Conservation (phyloP, 306 rosid genomes). For the Rosa persica region DNA sequence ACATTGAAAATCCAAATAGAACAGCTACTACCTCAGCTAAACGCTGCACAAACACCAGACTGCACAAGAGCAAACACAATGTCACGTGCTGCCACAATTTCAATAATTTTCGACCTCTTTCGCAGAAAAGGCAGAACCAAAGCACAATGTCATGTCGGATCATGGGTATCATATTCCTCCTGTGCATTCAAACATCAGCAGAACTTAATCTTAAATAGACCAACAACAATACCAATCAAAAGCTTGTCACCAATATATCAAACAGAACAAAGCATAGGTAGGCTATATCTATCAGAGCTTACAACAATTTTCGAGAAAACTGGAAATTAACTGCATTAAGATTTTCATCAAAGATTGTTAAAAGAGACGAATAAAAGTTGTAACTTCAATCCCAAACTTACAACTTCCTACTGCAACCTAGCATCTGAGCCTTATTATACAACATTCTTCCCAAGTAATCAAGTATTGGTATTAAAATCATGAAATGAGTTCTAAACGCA, state of each 20-base stretch:
- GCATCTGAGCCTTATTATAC: not conserved
- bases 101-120: conserved; percentile 75
- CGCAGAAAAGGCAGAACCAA: conserved; percentile 64
- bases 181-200: conserved; percentile 20
- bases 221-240: too few species aligned
- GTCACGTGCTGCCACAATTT: conserved; percentile 80
- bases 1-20: not conserved
- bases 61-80: conserved; percentile 81
- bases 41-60: conserved; percentile 91
- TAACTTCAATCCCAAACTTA: not conserved
- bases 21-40: conserved; percentile 62
- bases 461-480: not conserved
- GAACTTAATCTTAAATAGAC: too few species aligned
- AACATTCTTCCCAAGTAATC: not conserved
- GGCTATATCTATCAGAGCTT: too few species aligned
- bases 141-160: conserved; percentile 59
- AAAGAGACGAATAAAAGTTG: too few species aligned
- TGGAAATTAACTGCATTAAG: too few species aligned
- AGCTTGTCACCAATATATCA: too few species aligned
- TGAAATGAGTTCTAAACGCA: not conserved
- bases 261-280: too few species aligned
- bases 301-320: too few species aligned
- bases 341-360: too few species aligned
- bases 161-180: conserved; percentile 81
- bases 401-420: not conserved